These are phyloP conservation scores for Picea mariana DNA, from an alignment of 83 land plant genomes.

Conservation along the genomic window DNA sequence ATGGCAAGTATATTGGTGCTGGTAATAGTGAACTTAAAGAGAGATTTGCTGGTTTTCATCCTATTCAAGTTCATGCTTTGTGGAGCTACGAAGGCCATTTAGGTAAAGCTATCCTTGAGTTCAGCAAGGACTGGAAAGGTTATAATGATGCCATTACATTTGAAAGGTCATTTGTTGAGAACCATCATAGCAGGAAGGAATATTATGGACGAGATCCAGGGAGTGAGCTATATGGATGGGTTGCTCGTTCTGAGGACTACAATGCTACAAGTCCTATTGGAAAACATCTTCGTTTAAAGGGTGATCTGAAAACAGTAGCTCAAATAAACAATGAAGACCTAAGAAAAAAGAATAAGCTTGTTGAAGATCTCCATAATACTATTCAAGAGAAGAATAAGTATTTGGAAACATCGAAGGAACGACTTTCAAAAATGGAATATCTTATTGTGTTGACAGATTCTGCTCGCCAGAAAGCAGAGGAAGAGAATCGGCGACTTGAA, in stretches of 20 bases:
- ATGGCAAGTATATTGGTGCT: constrained; percentile 52
- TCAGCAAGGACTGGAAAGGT: constrained; percentile 63
- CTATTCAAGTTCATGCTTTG: constrained; percentile 39
- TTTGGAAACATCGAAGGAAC: constrained; percentile 11
- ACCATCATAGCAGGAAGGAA: constrained; percentile 44
- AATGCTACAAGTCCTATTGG: constrained; percentile 35
- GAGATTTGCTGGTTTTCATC: constrained; percentile 34
- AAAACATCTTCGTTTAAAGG: constrained; percentile 44
- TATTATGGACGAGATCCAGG: constrained; percentile 26
- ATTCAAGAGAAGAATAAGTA: constrained; percentile 21
- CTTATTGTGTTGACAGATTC: background rate
- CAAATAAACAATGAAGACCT: constrained; percentile 52
- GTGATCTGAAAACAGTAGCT: constrained; percentile 51
- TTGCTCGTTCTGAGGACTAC: constrained; percentile 63
- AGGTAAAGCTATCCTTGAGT: constrained; percentile 60
- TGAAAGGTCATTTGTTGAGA: constrained; percentile 51
- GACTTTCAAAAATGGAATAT: background rate
- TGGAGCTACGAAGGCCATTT: constrained; percentile 58
- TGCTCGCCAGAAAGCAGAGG: constrained; percentile 5
- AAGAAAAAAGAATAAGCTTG: constrained; percentile 28
- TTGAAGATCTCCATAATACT: constrained; percentile 9
- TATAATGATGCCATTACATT: constrained; percentile 57
- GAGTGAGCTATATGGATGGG: constrained; percentile 59
- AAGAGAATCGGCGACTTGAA: background rate
- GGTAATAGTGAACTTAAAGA: constrained; percentile 51